These are phyloP conservation scores for Penstemon newberryi DNA, from an alignment of 257 asterid species.

Conservation along the genomic window DNA sequence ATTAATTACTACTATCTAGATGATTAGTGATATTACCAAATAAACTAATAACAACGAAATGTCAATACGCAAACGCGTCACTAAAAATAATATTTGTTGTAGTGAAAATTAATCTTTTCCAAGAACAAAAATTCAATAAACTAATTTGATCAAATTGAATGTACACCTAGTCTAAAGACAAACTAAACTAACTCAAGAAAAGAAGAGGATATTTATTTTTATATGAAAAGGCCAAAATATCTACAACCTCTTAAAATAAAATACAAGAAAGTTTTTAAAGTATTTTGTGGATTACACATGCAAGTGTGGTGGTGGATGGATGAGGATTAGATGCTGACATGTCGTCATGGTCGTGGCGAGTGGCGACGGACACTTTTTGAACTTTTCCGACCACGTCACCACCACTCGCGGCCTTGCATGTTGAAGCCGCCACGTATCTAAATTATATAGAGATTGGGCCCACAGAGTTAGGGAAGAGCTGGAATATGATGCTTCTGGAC, in stretches of 20 bases:
- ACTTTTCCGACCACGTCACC: slow-evolving; percentile 65
- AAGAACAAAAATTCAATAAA: background rate
- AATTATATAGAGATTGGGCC: slow-evolving; percentile 6
- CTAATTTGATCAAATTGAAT: too few relatives aligned
- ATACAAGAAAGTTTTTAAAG: slow-evolving; percentile 8
- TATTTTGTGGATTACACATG: slow-evolving; percentile 30
- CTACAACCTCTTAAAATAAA: slow-evolving; percentile 34
- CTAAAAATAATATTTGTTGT: slow-evolving; percentile 3
- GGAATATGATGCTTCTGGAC: slow-evolving; percentile 30
- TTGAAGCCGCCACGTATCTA: slow-evolving; percentile 38
- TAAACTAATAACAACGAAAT: slow-evolving; percentile 12
- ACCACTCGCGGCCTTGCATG: slow-evolving; percentile 46
- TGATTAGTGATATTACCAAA: too few relatives aligned
- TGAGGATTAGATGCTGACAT: slow-evolving; percentile 37
- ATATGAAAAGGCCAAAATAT: slow-evolving; percentile 33
- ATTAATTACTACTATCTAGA: too few relatives aligned
- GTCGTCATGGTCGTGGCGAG: slow-evolving; percentile 33
- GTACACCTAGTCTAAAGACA: too few relatives aligned
- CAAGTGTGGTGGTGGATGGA: slow-evolving; percentile 22
- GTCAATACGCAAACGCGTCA: slow-evolving; percentile 30
- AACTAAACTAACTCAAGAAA: too few relatives aligned
- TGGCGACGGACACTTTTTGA: slow-evolving; percentile 38
- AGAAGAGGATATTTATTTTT: background rate
- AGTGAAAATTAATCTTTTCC: background rate
- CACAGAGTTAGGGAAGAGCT: background rate